These are phyloP conservation scores for Hymenoscyphus fraxineus DNA, from an alignment of 2,329 filamentous ascomycete genomes.

Conservation along the genomic window DNA sequence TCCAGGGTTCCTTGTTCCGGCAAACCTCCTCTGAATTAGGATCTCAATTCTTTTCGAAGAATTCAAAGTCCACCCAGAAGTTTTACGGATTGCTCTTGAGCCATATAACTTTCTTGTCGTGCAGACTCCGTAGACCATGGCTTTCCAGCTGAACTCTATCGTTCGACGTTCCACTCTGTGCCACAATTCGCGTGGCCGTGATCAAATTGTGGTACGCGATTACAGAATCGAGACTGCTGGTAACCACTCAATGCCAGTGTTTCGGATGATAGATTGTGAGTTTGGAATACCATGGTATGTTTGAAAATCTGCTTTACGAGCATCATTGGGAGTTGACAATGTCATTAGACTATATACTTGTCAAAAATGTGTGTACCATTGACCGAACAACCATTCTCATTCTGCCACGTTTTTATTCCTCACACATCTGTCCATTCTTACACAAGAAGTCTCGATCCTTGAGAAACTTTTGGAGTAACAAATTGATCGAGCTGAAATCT, in stretches of 20 bases:
- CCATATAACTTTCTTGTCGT: background rate
- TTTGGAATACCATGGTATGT: background rate
- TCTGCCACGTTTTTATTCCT: background rate
- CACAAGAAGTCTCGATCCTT: background rate
- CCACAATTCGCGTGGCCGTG: slow-evolving; percentile 1
- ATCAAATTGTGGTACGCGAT: slow-evolving; percentile 1
- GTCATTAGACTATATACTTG: slow-evolving; percentile 1
- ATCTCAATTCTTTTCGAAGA: background rate
- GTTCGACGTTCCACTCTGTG: slow-evolving; percentile 1
- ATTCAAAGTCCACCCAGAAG: background rate
- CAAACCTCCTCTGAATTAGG: background rate
- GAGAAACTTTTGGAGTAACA: background rate
- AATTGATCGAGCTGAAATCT: background rate
- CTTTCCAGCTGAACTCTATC: background rate
- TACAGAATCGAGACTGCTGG: background rate
- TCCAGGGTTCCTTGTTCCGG: background rate
- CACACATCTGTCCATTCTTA: background rate
- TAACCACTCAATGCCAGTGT: background rate
- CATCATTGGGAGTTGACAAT: background rate
- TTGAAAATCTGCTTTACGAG: background rate
- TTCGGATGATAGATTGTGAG: background rate
- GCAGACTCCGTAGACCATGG: background rate
- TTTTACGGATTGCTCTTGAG: background rate
- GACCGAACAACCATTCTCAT: background rate
- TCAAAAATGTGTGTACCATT: background rate